Base-by-base conservation (phyloP, 2,329 filamentous ascomycete species). In the Neofusicoccum ribis region DNA sequence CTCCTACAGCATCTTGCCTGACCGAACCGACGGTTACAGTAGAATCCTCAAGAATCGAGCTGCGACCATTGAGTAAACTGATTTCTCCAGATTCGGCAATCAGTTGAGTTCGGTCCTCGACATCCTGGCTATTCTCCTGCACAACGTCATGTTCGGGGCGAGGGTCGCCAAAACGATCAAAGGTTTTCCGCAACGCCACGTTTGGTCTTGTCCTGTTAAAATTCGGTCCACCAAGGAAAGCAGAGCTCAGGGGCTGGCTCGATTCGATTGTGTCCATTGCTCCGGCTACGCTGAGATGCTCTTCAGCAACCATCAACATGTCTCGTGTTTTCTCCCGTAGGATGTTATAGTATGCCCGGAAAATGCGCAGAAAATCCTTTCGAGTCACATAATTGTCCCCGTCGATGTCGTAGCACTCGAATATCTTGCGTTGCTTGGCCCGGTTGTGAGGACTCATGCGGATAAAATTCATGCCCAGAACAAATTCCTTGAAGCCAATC, bases 401-500 rank as follows among this genome's bases (percentile, higher is more conserved):
- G 71, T 98, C 92, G 59, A 97, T 87, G 72, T 99, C 95, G 72
- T 97, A 98, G 12, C 92, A 93, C 64, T 91, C 86, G 73, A 98
- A 96, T 2, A 95, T 89, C 66, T 89, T 87, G 65, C 80, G 83
- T 47, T 94, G 82, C 31, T 84, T 82, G 39, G 77, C 70, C 1
- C 70, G 68, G 14, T 73, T 72, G 66, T 86, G 47, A 17, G 54
- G 54, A n/a, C 37, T 60, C 43, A 60, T 65, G 41, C 54, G 47
- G 66, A 89, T 79, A 59, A 85, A 85, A 4, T 92, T 89, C 54
- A 97, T 82, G 0, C 92, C 95, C 65, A 90, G 88, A 27, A 98
- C 80, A 73, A 97, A 99, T 75, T 99, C 95, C 56, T 92, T 86
- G 70, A 99, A 98, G 7, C 91, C 91, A 71, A 99, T 97, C 7